Evolutionary conservation across 2,329 filamentous ascomycete species (phyloP), one percentile per base, ranked within the genome.

Genomic region (Aspergillus amoenus): DNA sequence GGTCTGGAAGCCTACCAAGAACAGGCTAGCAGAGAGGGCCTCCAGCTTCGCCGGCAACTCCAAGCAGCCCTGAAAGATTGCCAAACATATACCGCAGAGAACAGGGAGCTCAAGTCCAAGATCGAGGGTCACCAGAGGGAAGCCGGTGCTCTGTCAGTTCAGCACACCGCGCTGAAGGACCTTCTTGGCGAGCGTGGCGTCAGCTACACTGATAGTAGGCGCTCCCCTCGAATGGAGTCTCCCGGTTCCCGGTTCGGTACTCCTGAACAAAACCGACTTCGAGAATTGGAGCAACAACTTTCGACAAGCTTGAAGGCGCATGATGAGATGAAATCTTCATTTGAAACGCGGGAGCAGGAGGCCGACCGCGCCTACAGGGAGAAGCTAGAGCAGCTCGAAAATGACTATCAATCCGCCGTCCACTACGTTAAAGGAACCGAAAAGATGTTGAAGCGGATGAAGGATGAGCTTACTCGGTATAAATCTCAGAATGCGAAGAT

Each of bases 401-500:
- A 93, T 71, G 94, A 99, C 73, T 97, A 99, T 72, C 92, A 97
- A 74, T 96, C 94, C 42, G 93, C 94, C 15, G 93, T 97, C 49
- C 94, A 97, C 75, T 99, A 99, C 70, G 91, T 99, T 65, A 95
- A 96, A 76, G 94, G 94, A 57, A 97, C 94, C 1, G 94, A 99
- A 76, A 97, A 97, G 83, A 97, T 99, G 92, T 84, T 99, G 48
- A 93, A 94, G 76, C 93, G 95, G 74, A 93, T 99, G 82, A 97
- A 97, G 79, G 92, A 97, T 68, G 94, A 99, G 76, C 82, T 99
- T n/a, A 83, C 89, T 54, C 90, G 92, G 57, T 94, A 95, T 77
- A 97, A 97, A 82, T 78, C 86, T 12, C 89, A 94, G 60, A 97
- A 97, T 68, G 79, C 82, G 17, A 89, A 89, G 59, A 81, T 99